Conservation (phyloP, 805 yeast genomes). For the Ogataea dorogensis region DNA sequence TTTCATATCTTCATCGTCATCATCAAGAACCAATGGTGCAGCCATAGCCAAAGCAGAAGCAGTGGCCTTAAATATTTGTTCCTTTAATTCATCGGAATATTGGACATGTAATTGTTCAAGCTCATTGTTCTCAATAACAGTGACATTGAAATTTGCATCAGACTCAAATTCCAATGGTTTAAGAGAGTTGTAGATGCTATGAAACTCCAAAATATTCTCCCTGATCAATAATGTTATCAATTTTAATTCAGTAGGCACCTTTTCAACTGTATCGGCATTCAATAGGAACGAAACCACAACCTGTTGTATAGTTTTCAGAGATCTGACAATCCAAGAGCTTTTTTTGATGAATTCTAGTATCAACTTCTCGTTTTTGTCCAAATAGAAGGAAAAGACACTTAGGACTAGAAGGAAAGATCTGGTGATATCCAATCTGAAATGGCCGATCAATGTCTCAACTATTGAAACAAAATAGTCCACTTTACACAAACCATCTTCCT, state of each 20-base stretch:
- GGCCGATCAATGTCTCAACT: slow-evolving; percentile 64
- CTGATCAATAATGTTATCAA: slow-evolving; percentile 58
- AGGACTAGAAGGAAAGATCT: slow-evolving; percentile 64
- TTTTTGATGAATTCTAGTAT: slow-evolving; percentile 47
- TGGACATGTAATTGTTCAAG: slow-evolving; percentile 43
- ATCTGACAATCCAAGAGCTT: slow-evolving; percentile 46
- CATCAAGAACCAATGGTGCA: slow-evolving; percentile 74
- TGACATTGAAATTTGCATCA: slow-evolving; percentile 17
- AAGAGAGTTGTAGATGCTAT: slow-evolving; percentile 55
- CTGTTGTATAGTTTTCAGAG: slow-evolving; percentile 22
- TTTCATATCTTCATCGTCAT: slow-evolving; percentile 41
- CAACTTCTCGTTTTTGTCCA: slow-evolving; percentile 46
- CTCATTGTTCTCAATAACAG: slow-evolving; percentile 22
- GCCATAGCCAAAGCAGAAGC: slow-evolving; percentile 86
- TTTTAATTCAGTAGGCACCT: slow-evolving; percentile 23
- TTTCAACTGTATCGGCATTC: slow-evolving; percentile 40
- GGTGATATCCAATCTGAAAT: slow-evolving; percentile 70
- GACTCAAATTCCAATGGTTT: slow-evolving; percentile 42
- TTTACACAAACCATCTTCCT: slow-evolving; percentile 41
- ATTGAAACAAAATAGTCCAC: slow-evolving; percentile 45
- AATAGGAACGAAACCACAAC: slow-evolving; percentile 29
- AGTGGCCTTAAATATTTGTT: slow-evolving; percentile 56
- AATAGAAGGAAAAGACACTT: slow-evolving; percentile 46
- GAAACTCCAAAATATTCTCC: slow-evolving; percentile 63
- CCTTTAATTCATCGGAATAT: slow-evolving; percentile 49